Evolutionary conservation across 2,329 filamentous ascomycete species (phyloP), one percentile per base, ranked within the genome.

Genomic region (Colletotrichum neosansevieriae): DNA sequence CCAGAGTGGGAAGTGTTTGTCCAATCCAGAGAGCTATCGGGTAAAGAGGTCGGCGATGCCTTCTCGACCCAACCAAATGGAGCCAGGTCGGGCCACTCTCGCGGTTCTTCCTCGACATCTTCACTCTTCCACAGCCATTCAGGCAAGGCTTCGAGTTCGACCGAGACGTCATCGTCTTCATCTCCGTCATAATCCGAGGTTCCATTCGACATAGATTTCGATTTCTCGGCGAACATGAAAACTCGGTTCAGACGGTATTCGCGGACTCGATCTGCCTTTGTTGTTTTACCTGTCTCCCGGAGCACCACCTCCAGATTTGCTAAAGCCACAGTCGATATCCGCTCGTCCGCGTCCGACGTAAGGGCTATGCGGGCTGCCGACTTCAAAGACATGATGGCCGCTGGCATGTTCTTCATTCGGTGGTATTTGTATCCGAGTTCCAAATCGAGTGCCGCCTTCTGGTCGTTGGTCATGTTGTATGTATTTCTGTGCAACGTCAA

Each of bases 371-470:
- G 71, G 4, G 74, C 75, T 13, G 77, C 77, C 58, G 76, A 71
- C 32, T 74, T 71, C 53, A 76, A 79, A 47, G 73, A 75, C 17
- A 71, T 58, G 2, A 78, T 72, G n/a, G 77, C 76, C 15, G 72
- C 70, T n/a, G 71, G 44, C 6, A 73, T 63, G 49, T 77, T 74
- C 24, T 71, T 72, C 71, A 75, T 72, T 7, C 72, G 74, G 60
- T 74, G 77, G 69, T 73, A 74, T 64, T 78, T 78, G 51, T 76
- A 76, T 29, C 77, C 77, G 13, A 78, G 59, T 40, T 78, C 75
- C 13, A 79, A 70, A 15, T 76, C 73, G 34, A 78, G 67, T 3
- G 75, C 72, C 3, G 77, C 77, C 57, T 75, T 72, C 36, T 78
- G 76, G 21, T 78, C 77, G 10, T 76, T 73, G 32, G 72, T 69